Evolutionary conservation across 2,329 filamentous ascomycete genomes (phyloP), one percentile per base, ranked within the genome.

Genomic region (Fonsecaea pedrosoi): DNA sequence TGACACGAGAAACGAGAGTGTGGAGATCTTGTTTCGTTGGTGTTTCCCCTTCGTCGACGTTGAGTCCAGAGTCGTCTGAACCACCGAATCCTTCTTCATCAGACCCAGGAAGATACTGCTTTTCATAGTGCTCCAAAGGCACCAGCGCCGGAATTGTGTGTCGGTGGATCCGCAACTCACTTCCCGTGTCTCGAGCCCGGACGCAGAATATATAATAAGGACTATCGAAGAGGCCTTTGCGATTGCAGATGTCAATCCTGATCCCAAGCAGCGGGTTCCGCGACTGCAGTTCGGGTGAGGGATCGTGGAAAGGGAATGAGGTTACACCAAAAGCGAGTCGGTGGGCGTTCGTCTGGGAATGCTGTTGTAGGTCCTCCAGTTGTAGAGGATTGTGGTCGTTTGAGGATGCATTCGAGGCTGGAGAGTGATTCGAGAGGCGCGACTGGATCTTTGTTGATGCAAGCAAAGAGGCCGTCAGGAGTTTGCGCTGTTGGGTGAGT

Each of bases 81-180:
- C 70, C 72, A 10, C 66, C 68, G 32, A 65, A 69, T 4, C 62
- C 66, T 34, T 71, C 70, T 3, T 66, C 67, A 8, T 56, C 60
- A n/a, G 72, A 67, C 4, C 68, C 25, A 5, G 75, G 71, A 1
- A 82, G 74, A 69, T 79, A 81, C 13, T 71, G 69, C 15, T 73
- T 66, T 69, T 79, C 79, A 9, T 82, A 71, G 38, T 75, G 75
- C 9, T 75, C 66, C 9, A 82, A 64, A 0, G 80, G 75, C 18
- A 83, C 80, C 61, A 82, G 80, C 0, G 77, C 73, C 4, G 81
- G 81, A n/a, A 82, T 77, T 0, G 81, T 82, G 71, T 82, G 81
- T 13, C 77, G 74, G 65, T 82, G 75, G 5, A 83, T 76, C 2
- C 72, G 70, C 4, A 80, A 61, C 13, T 72, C 63, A 40, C 72